These are phyloP conservation scores for Pythium apleroticum DNA, from an alignment of 352 stramenopile species.

Conservation along the genomic window DNA sequence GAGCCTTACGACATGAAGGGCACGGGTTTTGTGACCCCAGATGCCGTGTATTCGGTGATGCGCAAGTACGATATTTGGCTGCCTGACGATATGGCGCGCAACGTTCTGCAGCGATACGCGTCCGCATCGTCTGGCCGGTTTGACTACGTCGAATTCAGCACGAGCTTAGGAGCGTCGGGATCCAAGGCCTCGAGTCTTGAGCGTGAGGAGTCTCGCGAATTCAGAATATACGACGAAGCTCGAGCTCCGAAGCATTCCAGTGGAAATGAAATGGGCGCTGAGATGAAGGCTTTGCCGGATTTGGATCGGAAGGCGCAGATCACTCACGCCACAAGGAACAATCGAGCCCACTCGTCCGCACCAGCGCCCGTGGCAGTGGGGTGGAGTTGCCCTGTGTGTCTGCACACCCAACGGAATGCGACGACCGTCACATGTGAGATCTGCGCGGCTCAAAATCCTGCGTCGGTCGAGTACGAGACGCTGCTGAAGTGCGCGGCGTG, in stretches of 20 bases:
- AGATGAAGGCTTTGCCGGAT: background rate
- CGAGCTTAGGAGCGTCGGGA: conserved; percentile 18
- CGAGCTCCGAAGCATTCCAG: conserved; percentile 6
- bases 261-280: background rate
- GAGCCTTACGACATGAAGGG: conserved; percentile 59
- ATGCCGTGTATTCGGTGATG: conserved; percentile 65
- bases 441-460: conserved; percentile 68
- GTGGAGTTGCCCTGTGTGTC: conserved; percentile 73
- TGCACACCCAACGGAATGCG: conserved; percentile 58
- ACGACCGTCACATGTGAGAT: conserved; percentile 58
- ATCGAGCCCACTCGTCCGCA: background rate
- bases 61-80: conserved; percentile 61
- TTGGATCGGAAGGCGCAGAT: conserved; percentile 4
- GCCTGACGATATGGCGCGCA: conserved; percentile 38
- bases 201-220: background rate
- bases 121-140: conserved; percentile 48
- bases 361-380: background rate
- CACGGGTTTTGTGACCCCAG: conserved; percentile 59
- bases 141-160: conserved; percentile 76
- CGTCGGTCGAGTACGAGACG: conserved; percentile 47
- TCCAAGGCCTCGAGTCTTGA: background rate
- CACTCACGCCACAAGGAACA: background rate
- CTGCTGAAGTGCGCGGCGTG: conserved; percentile 65
- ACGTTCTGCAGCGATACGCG: conserved; percentile 49
- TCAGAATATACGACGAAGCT: background rate